Evolutionary conservation across 2,329 filamentous ascomycete species (phyloP).

Genomic region (Penicillium rolfsii): DNA sequence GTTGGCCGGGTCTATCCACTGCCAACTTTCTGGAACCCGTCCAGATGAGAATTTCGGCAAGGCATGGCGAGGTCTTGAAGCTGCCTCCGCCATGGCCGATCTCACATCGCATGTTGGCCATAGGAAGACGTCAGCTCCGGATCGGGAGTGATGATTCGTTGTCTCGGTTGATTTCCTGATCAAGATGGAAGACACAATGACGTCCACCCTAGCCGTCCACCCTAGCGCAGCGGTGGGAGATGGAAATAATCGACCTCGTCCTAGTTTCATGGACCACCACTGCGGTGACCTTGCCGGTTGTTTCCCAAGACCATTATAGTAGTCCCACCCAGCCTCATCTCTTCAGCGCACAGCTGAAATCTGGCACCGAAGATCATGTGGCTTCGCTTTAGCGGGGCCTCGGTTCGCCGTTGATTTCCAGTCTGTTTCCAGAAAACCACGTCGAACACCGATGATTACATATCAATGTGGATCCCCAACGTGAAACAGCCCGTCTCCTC

Average conservation of each 20-base stretch:
- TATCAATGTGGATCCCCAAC: constrained; percentile 15
- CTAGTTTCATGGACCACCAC: background rate
- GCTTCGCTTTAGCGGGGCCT: constrained; percentile 7
- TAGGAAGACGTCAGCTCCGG: constrained; percentile 8
- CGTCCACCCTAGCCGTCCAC: background rate
- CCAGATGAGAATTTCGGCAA: constrained; percentile 11
- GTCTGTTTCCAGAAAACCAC: constrained; percentile 21
- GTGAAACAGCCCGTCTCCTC: constrained; percentile 21
- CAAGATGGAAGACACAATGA: background rate
- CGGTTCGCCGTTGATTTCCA: constrained; percentile 13
- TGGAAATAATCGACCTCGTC: background rate
- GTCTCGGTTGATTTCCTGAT: constrained; percentile 19
- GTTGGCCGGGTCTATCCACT: background rate
- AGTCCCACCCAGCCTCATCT: constrained; percentile 9
- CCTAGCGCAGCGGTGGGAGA: background rate
- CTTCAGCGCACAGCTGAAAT: background rate
- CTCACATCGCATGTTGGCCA: background rate
- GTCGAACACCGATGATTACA: constrained; percentile 16
- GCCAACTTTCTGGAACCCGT: constrained; percentile 7
- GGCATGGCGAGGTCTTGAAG: constrained; percentile 2
- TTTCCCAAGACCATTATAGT: background rate
- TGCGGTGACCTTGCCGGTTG: background rate
- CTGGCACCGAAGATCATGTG: background rate
- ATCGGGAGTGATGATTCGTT: constrained; percentile 4
- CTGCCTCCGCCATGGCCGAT: constrained; percentile 2